Evolutionary conservation across 2,329 filamentous ascomycete genomes (phyloP).

Genomic region (Aspergillus puulaauensis): DNA sequence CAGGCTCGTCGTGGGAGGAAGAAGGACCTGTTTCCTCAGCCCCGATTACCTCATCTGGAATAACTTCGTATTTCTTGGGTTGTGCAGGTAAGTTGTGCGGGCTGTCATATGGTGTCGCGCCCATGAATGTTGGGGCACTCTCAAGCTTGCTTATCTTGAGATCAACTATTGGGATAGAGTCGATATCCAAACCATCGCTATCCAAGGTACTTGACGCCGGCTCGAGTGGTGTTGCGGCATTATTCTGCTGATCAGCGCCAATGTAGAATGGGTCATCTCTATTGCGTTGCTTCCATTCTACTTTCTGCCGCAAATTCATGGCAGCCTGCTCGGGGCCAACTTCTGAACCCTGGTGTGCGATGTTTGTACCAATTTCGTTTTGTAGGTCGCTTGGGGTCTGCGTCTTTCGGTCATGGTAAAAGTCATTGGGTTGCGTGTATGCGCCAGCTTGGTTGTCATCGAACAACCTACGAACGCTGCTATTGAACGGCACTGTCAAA

Average conservation of each 20-base stretch:
- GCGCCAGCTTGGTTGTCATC: conserved; percentile 53
- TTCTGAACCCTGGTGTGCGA: conserved; percentile 38
- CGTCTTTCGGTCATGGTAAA: conserved; percentile 39
- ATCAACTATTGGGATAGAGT: conserved; percentile 94
- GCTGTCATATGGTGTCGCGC: conserved; percentile 20
- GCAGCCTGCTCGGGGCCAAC: conserved; percentile 65
- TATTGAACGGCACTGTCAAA: conserved; percentile 78
- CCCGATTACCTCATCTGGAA: conserved; percentile 71
- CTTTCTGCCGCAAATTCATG: conserved; percentile 70
- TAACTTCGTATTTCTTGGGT: conserved; percentile 65
- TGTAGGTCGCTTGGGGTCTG: conserved; percentile 18
- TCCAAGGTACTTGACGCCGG: conserved; percentile 72
- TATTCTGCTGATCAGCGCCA: conserved; percentile 52
- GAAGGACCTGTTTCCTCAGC: conserved; percentile 39
- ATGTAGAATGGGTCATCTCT: conserved; percentile 98
- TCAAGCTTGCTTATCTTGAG: conserved; percentile 68
- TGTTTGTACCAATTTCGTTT: conserved; percentile 20
- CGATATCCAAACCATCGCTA: conserved; percentile 79
- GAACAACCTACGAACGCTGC: conserved; percentile 68
- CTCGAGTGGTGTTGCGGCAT: conserved; percentile 73
- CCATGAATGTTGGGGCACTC: conserved; percentile 6
- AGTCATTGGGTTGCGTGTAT: conserved; percentile 36
- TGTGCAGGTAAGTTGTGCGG: conserved; percentile 39
- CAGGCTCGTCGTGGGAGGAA: conserved; percentile 29
- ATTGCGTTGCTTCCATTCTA: conserved; percentile 77